Percentiles rank a stretch among this genome's conserved stretches.
Evolutionary conservation across 352 stramenopile genomes (phyloP).

Genomic region (Globisporangium sylvaticum): DNA sequence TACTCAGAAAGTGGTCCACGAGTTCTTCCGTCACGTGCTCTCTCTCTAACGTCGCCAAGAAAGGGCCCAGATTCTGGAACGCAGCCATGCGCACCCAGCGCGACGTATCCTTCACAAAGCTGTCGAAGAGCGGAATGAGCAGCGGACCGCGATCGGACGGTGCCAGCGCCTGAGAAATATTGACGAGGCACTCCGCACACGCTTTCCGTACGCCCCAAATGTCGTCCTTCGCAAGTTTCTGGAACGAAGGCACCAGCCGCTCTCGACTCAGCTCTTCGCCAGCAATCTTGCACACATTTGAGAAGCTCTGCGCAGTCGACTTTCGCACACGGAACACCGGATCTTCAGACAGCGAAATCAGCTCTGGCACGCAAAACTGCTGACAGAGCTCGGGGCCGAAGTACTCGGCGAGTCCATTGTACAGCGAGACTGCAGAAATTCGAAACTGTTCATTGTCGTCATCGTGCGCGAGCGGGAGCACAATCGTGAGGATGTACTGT

Average conservation of each 20-base stretch:
- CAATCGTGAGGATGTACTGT: slow-evolving; percentile 90
- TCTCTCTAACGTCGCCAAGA: slow-evolving; percentile 79
- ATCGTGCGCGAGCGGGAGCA: slow-evolving; percentile 89
- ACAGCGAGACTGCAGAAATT: slow-evolving; percentile 90
- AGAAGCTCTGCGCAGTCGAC: slow-evolving; percentile 89
- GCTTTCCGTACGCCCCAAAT: slow-evolving; percentile 93
- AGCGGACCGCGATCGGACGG: slow-evolving; percentile 61
- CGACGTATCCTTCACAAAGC: slow-evolving; percentile 86
- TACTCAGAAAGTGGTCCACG: slow-evolving; percentile 80
- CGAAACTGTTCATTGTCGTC: slow-evolving; percentile 91
- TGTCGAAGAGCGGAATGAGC: slow-evolving; percentile 88
- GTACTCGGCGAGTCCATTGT: slow-evolving; percentile 89
- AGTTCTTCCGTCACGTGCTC: slow-evolving; percentile 80
- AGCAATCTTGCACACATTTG: slow-evolving; percentile 85
- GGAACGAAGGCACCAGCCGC: slow-evolving; percentile 89
- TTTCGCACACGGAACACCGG: slow-evolving; percentile 92
- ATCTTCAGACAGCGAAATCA: slow-evolving; percentile 91
- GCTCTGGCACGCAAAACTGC: slow-evolving; percentile 91
- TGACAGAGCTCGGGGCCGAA: slow-evolving; percentile 88
- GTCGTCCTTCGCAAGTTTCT: slow-evolving; percentile 89
- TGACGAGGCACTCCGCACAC: slow-evolving; percentile 89
- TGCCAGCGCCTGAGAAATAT: slow-evolving; percentile 83
- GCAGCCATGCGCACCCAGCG: slow-evolving; percentile 93
- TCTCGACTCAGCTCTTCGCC: slow-evolving; percentile 72
- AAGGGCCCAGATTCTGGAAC: slow-evolving; percentile 87